These are phyloP conservation scores for Phlebopus sp. DNA, from an alignment of 1,284 basidiomycete genomes.

Conservation along the genomic window DNA sequence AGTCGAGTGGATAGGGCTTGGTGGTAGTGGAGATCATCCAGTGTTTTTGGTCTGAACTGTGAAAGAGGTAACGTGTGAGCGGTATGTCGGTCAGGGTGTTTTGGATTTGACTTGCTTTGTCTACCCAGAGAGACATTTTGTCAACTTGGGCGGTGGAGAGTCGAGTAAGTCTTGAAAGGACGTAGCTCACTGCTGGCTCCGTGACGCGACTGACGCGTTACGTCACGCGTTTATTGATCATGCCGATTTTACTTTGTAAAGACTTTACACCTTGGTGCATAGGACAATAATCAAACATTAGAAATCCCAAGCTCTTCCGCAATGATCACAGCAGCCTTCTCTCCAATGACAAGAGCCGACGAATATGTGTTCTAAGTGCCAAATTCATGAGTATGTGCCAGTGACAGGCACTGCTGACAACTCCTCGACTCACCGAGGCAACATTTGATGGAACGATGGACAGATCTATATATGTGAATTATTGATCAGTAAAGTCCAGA, in stretches of 20 bases:
- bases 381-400: slow-evolving; percentile 15
- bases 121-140: slow-evolving; percentile 86
- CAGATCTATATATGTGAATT: too few species aligned
- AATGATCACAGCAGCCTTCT: slow-evolving; percentile 24
- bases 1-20: slow-evolving; percentile 77
- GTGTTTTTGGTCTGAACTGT: slow-evolving; percentile 83
- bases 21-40: slow-evolving; percentile 92
- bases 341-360: slow-evolving; percentile 23
- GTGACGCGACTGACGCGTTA: slow-evolving; percentile 25
- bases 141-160: background rate
- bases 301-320: slow-evolving; percentile 21
- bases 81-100: background rate
- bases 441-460: slow-evolving; percentile 34
- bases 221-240: slow-evolving; percentile 17
- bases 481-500: too few species aligned
- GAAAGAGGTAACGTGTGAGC: slow-evolving; percentile 7
- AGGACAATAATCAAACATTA: slow-evolving; percentile 9
- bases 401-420: slow-evolving; percentile 15
- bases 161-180: slow-evolving; percentile 5
- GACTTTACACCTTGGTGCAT: too few species aligned
- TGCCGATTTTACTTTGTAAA: background rate
- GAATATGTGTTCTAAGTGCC: slow-evolving; percentile 23
- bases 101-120: slow-evolving; percentile 53
- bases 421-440: slow-evolving; percentile 14
- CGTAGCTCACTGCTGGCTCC: slow-evolving; percentile 16